Evolutionary conservation across 2,329 filamentous ascomycete species (phyloP).

Genomic region (Colletotrichum kahawae): DNA sequence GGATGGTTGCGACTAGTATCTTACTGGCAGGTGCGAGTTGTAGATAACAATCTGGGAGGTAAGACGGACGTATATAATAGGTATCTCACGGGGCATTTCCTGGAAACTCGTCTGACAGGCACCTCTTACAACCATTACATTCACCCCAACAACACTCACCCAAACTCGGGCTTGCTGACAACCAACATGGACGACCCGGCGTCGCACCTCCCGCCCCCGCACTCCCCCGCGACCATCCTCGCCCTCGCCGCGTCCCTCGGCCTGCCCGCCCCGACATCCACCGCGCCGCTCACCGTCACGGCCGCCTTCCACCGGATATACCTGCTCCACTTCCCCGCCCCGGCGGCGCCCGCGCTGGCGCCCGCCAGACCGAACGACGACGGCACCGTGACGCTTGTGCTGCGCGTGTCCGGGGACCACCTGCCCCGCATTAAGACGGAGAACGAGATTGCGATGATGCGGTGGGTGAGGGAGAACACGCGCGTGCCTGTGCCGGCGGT

Average conservation of each 20-base stretch:
- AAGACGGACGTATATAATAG: not conserved
- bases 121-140: not conserved
- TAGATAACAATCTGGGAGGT: not conserved
- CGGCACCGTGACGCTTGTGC: conserved; percentile 24
- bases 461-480: conserved; percentile 34
- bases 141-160: not conserved
- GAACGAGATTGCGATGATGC: conserved; percentile 42
- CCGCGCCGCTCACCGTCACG: conserved; percentile 23
- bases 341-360: not conserved
- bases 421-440: conserved; percentile 38
- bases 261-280: conserved; percentile 19
- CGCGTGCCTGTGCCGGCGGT: conserved; percentile 38
- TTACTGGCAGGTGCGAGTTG: not conserved
- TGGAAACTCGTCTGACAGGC: too few relatives aligned
- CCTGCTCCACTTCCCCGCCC: conserved; percentile 22
- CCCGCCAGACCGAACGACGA: not conserved
- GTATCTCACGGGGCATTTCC: not conserved
- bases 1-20: not conserved
- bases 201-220: not conserved
- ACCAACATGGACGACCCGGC: not conserved
- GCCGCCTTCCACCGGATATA: conserved; percentile 32
- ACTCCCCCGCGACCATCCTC: not conserved
- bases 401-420: conserved; percentile 40
- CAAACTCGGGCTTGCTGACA: not conserved
- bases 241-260: conserved; percentile 20